Evolutionary conservation across 2,329 filamentous ascomycete species (phyloP).

Genomic region (Venturia carpophila): DNA sequence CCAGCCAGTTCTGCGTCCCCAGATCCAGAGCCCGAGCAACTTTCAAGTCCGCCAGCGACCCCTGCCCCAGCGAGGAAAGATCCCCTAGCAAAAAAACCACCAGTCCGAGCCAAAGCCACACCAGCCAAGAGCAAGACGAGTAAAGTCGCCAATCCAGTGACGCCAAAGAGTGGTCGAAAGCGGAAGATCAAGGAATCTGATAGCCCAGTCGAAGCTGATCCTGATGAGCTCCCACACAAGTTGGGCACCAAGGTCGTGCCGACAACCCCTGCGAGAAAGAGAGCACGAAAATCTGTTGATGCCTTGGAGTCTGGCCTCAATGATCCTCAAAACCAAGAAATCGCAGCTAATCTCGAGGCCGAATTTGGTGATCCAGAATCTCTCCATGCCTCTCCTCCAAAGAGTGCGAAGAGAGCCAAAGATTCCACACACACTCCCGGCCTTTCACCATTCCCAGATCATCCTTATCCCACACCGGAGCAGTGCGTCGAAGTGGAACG

Average conservation of each 20-base stretch:
- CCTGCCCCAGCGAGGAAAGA: conserved; percentile 24
- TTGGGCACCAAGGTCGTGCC: conserved; percentile 33
- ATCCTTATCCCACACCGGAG: conserved; percentile 54
- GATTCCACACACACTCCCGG: conserved; percentile 41
- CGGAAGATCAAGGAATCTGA: conserved; percentile 30
- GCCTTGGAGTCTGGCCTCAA: conserved; percentile 3
- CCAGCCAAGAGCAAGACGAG: conserved; percentile 16
- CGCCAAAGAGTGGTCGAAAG: conserved; percentile 30
- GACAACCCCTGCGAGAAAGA: conserved; percentile 28
- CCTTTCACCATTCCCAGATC: conserved; percentile 60
- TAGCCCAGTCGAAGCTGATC: conserved; percentile 30
- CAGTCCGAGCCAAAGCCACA: conserved; percentile 20
- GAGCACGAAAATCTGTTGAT: neutral
- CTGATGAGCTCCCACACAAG: conserved; percentile 49
- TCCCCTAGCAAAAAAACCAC: neutral
- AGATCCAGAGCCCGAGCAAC: conserved; percentile 24
- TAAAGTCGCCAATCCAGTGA: conserved; percentile 12
- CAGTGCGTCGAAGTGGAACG: conserved; percentile 63
- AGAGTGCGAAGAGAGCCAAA: conserved; percentile 28
- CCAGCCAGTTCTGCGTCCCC: neutral
- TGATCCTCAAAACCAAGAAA: conserved; percentile 11
- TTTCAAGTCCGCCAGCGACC: conserved; percentile 38
- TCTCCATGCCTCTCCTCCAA: neutral
- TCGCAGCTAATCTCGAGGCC: conserved; percentile 10
- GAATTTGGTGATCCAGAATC: conserved; percentile 7